Base-by-base conservation (phyloP, 148 eudicot genomes). In the Nepenthes mirabilis region DNA sequence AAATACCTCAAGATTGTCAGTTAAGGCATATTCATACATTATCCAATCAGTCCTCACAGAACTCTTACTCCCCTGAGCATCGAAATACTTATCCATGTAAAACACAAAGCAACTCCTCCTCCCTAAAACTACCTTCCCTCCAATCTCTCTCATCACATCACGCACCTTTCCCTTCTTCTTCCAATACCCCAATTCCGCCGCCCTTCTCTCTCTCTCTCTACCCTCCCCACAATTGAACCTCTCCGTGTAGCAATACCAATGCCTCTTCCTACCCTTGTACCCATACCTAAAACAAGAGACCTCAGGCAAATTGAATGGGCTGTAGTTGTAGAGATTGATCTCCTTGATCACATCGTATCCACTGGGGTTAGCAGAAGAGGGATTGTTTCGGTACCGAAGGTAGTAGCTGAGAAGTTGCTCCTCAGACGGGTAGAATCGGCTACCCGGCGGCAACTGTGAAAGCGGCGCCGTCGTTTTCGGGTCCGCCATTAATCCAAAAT, bases 381-480 rank as follows among this genome's bases (percentile, higher is more conserved):
- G 23, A 50, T 33, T 43, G 72, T 74, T 69, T 54, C 78, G 78
- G 58, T 37, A 64, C 2, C 62, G 65, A 52, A 83, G 75, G 66
- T 83, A 83, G 79, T 71, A 65, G 57, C 54, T 23, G 55, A 80
- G 36, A 57, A 83, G 80, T 12, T 78, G 72, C 36, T 75, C 65
- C 33, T 78, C 85, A 9, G 85, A 78, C n/a, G 85, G 85, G 81
- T 70, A 78, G 60, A 83, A 83, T 63, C 83, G 81, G 67, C 70
- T 75, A 52, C 89, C 89, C 0, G 85, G 89, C 0, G 85, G 89
- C 8, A 78, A 56, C 0, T 77, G 59, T 1, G 58, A 54, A 37
- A 61, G 7, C 43, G 68, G 10, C 65, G 67, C 47, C 10, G 47
- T 43, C 36, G 66, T 14, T 34, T 56, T 60, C 11, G 73, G 74